Base-by-base conservation (phyloP, 1,284 basidiomycete genomes). In the Taiwanofungus camphoratus region DNA sequence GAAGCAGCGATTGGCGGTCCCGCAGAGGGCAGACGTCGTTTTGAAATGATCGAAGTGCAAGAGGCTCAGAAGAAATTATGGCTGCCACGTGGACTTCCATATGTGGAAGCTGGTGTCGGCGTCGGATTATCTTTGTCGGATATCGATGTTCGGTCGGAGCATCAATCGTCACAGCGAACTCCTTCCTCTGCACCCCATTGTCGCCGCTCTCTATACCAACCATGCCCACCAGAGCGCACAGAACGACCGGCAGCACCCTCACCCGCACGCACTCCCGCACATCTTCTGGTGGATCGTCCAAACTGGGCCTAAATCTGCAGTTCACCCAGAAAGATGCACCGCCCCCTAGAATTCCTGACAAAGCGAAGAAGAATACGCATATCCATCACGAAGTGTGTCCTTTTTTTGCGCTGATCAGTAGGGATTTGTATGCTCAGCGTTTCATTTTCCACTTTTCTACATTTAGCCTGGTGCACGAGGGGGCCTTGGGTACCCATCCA, bases 261-360 rank as follows among this genome's bases (percentile, higher is more conserved):
- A 60, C 71, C 46, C 77, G 77, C 53, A 65, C 76, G 5, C 80
- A 85, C 56, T 80, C 82, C 15, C 74, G 82, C 51, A 71, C 74
- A 12, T 74, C 74, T 37, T 83, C 82, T 3, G 63, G 63, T 2
- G 66, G 69, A 15, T 69, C 73, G 18, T 74, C 77, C 16, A 81
- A 74, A 57, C 59, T 77, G 15, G 71, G 69, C 9, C 46, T 75
- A 37, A 83, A 76, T 54, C 68, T 85, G 9, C 80, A 82, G 42
- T 70, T 85, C 43, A 85, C 82, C 0, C 78, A 81, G 67, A 82
- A 79, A 52, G 81, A 83, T 18, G 57, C 66, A 6, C 46, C 53
- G 9, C 61, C 58, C 11, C 60, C 61, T 42, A 74, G 70, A 59
- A 63, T 65, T 39, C 40, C 63, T 16, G 77, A 80, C 51, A 78